A percentile compares a stretch with the other conserved stretches of the same genome.
Conservation (phyloP, 192 early-diverging fungal genomes). For the Chytriomyces sp. region DNA sequence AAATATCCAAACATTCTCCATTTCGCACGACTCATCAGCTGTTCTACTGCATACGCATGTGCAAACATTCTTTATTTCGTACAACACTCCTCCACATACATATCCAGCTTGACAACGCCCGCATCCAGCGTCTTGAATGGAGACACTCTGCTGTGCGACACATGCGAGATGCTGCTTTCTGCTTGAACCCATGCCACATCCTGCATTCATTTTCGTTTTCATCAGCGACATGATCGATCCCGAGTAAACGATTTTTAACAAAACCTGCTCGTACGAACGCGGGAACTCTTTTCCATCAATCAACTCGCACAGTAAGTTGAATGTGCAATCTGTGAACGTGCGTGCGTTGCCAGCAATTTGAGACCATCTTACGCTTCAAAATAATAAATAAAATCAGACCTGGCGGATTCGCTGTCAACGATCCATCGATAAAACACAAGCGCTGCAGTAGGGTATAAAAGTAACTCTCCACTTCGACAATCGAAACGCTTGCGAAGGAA, state of each 20-base stretch:
- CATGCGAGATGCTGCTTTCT: constrained; percentile 22
- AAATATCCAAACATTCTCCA: too few relatives aligned
- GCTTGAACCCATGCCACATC: constrained; percentile 39
- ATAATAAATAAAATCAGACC: constrained; percentile 1
- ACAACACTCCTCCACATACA: constrained; percentile 13
- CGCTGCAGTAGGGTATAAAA: constrained; percentile 40
- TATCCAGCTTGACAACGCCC: constrained; percentile 41
- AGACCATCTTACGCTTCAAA: too few relatives aligned
- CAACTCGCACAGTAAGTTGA: constrained; percentile 43
- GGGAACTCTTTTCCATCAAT: constrained; percentile 26
- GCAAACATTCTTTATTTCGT: background rate
- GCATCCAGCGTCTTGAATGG: constrained; percentile 49
- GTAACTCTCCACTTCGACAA: constrained; percentile 34
- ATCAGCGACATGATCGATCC: background rate
- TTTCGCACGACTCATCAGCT: too few relatives aligned
- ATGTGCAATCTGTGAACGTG: constrained; percentile 38
- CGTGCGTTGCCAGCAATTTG: too few relatives aligned
- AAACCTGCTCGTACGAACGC: constrained; percentile 19
- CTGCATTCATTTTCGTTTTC: background rate
- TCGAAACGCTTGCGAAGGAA: constrained; percentile 33
- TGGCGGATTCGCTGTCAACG: constrained; percentile 29
- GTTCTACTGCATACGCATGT: too few relatives aligned
- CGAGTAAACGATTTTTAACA: too few relatives aligned
- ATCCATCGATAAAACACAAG: constrained; percentile 32
- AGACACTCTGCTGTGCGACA: constrained; percentile 26